These are phyloP conservation scores for Botryosphaeria dothidea DNA, from an alignment of 2,329 filamentous ascomycete species.

Conservation along the genomic window DNA sequence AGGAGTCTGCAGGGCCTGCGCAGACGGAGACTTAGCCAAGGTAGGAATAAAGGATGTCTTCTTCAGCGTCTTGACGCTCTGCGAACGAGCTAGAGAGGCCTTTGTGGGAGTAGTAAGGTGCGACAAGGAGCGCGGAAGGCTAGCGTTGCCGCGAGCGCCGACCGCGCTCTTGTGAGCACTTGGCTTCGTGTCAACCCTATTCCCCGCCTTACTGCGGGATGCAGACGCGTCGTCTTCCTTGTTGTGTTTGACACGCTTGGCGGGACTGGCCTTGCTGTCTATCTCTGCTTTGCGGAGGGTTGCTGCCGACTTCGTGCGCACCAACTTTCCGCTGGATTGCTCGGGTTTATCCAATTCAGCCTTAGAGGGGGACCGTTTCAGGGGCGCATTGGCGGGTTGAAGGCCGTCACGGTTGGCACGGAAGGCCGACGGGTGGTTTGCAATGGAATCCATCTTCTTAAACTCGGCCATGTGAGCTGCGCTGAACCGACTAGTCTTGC, in stretches of 20 bases:
- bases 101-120: slow-evolving; percentile 75
- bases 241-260: slow-evolving; percentile 71
- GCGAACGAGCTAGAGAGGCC: slow-evolving; percentile 65
- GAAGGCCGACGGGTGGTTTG: slow-evolving; percentile 78
- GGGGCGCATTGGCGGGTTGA: slow-evolving; percentile 45
- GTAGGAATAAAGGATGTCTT: slow-evolving; percentile 56
- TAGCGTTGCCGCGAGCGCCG: slow-evolving; percentile 38
- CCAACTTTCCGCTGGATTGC: slow-evolving; percentile 39
- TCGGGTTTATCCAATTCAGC: slow-evolving; percentile 65
- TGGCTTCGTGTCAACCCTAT: slow-evolving; percentile 44
- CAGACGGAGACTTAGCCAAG: slow-evolving; percentile 52
- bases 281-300: slow-evolving; percentile 26
- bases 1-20: slow-evolving; percentile 49
- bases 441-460: slow-evolving; percentile 97
- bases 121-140: slow-evolving; percentile 45
- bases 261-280: slow-evolving; percentile 43
- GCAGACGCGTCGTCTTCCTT: slow-evolving; percentile 69
- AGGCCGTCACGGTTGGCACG: slow-evolving; percentile 58
- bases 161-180: slow-evolving; percentile 48
- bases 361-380: slow-evolving; percentile 52
- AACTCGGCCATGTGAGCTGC: slow-evolving; percentile 85
- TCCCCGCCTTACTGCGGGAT: slow-evolving; percentile 55
- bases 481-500: slow-evolving; percentile 77
- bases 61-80: slow-evolving; percentile 52
- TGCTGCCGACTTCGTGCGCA: slow-evolving; percentile 38